A percentile compares a stretch with the other conserved stretches of the same genome.
Evolutionary conservation across 306 rosid genomes (phyloP).

Genomic region (Rosa multiflora): DNA sequence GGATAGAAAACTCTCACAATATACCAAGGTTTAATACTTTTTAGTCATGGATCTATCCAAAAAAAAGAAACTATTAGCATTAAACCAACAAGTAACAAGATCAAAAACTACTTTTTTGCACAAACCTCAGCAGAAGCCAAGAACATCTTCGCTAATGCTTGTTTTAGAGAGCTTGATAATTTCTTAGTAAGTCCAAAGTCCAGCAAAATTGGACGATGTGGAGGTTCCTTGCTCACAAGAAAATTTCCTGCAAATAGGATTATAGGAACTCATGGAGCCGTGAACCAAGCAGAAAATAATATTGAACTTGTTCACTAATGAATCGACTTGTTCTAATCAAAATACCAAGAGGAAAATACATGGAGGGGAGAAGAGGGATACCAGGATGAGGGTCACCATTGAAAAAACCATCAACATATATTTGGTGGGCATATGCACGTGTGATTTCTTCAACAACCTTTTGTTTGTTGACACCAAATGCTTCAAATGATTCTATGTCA

Average conservation of each 20-base stretch:
- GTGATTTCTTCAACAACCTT: slow-evolving; percentile 90
- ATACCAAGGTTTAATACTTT: slow-evolving; percentile 3
- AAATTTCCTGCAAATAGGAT: slow-evolving; percentile 68
- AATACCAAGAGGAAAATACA: background rate
- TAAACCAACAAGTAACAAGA: background rate
- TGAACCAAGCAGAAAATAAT: slow-evolving; percentile 15
- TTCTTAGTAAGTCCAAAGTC: slow-evolving; percentile 97
- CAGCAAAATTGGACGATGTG: slow-evolving; percentile 84
- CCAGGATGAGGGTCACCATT: slow-evolving; percentile 99
- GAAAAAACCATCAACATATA: slow-evolving; percentile 94
- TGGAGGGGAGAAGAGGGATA: slow-evolving; percentile 23
- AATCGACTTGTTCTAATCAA: background rate
- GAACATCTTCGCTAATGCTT: slow-evolving; percentile 98
- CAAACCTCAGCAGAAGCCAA: slow-evolving; percentile 95
- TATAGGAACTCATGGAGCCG: slow-evolving; percentile 18
- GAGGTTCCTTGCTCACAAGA: slow-evolving; percentile 97
- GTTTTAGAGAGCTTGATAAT: slow-evolving; percentile 65
- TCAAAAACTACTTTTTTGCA: slow-evolving; percentile 1
- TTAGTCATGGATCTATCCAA: background rate
- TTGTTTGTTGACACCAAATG: slow-evolving; percentile 80
- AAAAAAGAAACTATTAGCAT: background rate
- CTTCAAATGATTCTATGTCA: slow-evolving; percentile 71
- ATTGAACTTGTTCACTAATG: slow-evolving; percentile 18
- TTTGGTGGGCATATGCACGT: slow-evolving; percentile 97
- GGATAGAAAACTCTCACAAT: background rate